phyloP scores from a whole-genome alignment of 2,329 filamentous ascomycete genomes.

The Teratosphaeria pseudoeucalypti region DNA sequence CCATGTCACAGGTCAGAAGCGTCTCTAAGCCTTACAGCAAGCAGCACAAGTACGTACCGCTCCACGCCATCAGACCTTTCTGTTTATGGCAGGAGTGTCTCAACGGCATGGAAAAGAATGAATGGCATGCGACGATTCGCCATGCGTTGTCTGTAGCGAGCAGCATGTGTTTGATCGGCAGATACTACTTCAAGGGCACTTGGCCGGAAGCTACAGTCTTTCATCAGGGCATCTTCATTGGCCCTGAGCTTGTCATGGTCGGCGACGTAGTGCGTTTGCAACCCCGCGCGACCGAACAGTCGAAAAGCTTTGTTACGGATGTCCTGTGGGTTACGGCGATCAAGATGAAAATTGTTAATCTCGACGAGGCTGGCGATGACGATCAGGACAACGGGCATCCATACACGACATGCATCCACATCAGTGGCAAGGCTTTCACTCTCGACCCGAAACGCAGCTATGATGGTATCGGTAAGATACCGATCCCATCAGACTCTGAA shows the following conservation, averaged over 20 bases:
- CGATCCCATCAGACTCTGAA: slow-evolving; percentile 10
- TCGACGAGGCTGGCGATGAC: slow-evolving; percentile 37
- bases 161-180: slow-evolving; percentile 43
- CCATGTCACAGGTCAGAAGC: slow-evolving; percentile 38
- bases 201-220: slow-evolving; percentile 47
- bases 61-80: slow-evolving; percentile 47
- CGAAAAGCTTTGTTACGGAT: slow-evolving; percentile 32
- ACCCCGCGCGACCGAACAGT: slow-evolving; percentile 11
- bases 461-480: slow-evolving; percentile 22
- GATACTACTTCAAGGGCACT: slow-evolving; percentile 40
- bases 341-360: slow-evolving; percentile 38
- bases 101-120: slow-evolving; percentile 24
- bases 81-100: slow-evolving; percentile 43
- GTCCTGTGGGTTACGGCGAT: slow-evolving; percentile 46
- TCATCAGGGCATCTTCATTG: slow-evolving; percentile 45
- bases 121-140: slow-evolving; percentile 43
- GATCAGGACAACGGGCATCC: slow-evolving; percentile 33
- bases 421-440: slow-evolving; percentile 43
- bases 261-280: slow-evolving; percentile 46
- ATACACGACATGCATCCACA: slow-evolving; percentile 36
- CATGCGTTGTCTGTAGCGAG: slow-evolving; percentile 45
- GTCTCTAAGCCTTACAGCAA: slow-evolving; percentile 42
- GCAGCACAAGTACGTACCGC: slow-evolving; percentile 45
- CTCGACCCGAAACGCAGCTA: slow-evolving; percentile 23
- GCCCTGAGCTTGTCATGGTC: slow-evolving; percentile 43